phyloP scores from a whole-genome alignment of 176 grass and related monocot genomes.

The Bonia amplexicaulis region DNA sequence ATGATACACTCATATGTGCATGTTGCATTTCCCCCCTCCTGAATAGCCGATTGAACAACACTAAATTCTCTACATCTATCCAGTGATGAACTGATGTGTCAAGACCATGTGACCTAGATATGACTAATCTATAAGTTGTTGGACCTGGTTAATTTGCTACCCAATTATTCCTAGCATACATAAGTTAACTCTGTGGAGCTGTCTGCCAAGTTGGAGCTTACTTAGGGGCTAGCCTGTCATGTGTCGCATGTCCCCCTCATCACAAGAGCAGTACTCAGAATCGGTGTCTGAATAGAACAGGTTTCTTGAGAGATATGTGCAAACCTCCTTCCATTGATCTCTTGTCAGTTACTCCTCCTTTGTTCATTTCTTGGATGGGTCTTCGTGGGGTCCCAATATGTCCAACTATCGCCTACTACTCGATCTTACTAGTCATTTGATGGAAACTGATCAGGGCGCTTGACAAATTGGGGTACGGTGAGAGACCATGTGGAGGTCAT shows the following conservation, averaged over 20 bases:
- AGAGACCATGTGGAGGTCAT: no score
- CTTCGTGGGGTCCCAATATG: neutral
- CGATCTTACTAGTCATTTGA: neutral
- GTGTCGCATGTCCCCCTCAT: conserved; percentile 17
- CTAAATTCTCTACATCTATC: neutral
- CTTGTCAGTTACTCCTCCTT: conserved; percentile 15
- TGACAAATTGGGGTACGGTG: no score
- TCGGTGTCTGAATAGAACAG: conserved; percentile 2
- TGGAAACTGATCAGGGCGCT: neutral
- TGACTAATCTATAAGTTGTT: neutral
- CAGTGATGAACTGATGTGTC: neutral
- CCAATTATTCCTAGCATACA: neutral
- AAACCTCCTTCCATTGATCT: neutral
- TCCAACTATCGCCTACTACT: neutral
- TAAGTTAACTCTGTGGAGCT: neutral
- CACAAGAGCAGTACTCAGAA: conserved; percentile 9
- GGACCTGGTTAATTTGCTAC: neutral
- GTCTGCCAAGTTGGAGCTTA: neutral
- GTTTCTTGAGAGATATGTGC: neutral
- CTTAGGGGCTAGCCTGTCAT: neutral
- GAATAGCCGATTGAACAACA: neutral
- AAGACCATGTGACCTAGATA: neutral
- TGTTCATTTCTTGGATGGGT: neutral
- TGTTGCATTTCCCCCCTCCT: neutral
- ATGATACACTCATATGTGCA: neutral